These are phyloP conservation scores for Coleophoma cylindrospora DNA, from an alignment of 2,329 filamentous ascomycete genomes.

Conservation along the genomic window DNA sequence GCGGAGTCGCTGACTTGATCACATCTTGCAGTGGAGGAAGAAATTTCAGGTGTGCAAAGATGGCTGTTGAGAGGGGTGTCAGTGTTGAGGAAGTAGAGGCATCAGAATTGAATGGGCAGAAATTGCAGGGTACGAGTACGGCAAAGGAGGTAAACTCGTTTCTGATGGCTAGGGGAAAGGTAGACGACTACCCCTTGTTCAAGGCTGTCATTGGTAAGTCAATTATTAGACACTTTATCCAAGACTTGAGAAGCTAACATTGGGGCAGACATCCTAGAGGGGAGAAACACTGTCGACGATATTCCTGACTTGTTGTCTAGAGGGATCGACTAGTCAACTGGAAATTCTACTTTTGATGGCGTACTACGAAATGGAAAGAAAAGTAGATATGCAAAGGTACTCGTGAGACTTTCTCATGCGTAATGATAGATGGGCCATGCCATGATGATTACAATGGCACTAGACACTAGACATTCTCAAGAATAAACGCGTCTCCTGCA, in stretches of 20 bases:
- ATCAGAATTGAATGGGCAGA: conserved; percentile 91
- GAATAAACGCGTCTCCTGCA: background rate
- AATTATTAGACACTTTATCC: background rate
- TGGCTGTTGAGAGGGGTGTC: conserved; percentile 74
- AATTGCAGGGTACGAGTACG: conserved; percentile 89
- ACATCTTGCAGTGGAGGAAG: conserved; percentile 88
- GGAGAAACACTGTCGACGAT: conserved; percentile 69
- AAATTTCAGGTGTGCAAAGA: conserved; percentile 91
- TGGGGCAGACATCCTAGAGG: conserved; percentile 62
- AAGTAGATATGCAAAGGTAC: background rate
- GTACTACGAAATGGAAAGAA: background rate
- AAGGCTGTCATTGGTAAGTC: conserved; percentile 66
- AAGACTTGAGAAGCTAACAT: conserved; percentile 6
- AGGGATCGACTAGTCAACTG: conserved; percentile 5
- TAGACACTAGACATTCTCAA: background rate
- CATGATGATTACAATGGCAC: background rate
- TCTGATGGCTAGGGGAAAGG: conserved; percentile 70
- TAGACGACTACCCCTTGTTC: conserved; percentile 86
- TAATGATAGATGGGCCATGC: background rate
- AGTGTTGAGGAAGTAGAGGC: conserved; percentile 83
- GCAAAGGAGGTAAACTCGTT: conserved; percentile 89
- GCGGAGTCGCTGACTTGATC: conserved; percentile 91
- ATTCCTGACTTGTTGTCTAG: conserved; percentile 57
- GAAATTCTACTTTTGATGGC: background rate
- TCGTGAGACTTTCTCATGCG: background rate